phyloP scores from a whole-genome alignment of 768 basidiomycete species.

The Kwoniella pini region DNA sequence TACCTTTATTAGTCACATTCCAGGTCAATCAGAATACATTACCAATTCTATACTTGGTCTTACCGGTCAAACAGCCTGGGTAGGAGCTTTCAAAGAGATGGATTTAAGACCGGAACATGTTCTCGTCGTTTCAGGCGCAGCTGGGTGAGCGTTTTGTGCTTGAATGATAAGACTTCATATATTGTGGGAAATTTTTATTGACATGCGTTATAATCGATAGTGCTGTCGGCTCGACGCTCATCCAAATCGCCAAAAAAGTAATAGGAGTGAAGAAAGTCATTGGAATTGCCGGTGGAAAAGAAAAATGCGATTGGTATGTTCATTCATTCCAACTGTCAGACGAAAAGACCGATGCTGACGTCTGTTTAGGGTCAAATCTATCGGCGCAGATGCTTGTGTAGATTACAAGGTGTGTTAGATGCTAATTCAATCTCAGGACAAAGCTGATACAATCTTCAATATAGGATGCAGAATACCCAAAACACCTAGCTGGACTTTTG shows the following conservation, averaged over 20 bases:
- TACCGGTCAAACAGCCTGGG: constrained; percentile 46
- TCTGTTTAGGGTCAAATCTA: constrained; percentile 38
- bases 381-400: constrained; percentile 53
- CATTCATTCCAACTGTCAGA: background rate
- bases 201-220: constrained; percentile 6
- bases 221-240: constrained; percentile 29
- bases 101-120: constrained; percentile 38
- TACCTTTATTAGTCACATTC: constrained; percentile 1
- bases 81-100: constrained; percentile 34
- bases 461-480: constrained; percentile 19
- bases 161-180: background rate
- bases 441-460: background rate
- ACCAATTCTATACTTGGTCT: constrained; percentile 28
- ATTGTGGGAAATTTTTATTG: background rate
- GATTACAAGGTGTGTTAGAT: constrained; percentile 45
- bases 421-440: constrained; percentile 4
- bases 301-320: constrained; percentile 50
- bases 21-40: constrained; percentile 25
- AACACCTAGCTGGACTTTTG: constrained; percentile 26
- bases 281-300: constrained; percentile 49
- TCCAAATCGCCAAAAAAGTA: constrained; percentile 50
- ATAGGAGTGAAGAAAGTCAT: constrained; percentile 48
- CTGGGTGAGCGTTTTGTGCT: constrained; percentile 32
- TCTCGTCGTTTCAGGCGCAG: constrained; percentile 49
- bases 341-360: background rate